Percentiles rank a stretch among this genome's conserved stretches.
These are phyloP conservation scores for Suhomyces sp. DNA, from an alignment of 805 yeast genomes.

Conservation along the genomic window DNA sequence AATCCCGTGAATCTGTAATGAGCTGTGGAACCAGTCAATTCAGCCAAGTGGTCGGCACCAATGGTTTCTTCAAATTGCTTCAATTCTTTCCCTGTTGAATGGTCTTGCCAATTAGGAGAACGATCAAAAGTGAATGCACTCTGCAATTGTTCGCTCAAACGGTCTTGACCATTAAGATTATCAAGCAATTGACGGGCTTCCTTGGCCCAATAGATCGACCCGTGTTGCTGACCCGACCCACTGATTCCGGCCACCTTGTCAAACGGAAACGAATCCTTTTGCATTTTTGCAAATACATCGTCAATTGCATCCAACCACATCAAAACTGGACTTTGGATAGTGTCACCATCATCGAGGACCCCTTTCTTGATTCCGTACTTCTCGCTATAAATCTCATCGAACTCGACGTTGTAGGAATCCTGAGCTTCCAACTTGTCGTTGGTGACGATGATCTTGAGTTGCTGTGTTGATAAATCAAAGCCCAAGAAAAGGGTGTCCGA, in stretches of 20 bases:
- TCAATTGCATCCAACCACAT: slow-evolving; percentile 91
- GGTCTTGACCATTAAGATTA: slow-evolving; percentile 26
- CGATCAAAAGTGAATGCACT: slow-evolving; percentile 58
- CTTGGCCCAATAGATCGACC: slow-evolving; percentile 77
- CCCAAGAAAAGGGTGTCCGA: slow-evolving; percentile 46
- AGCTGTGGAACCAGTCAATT: slow-evolving; percentile 79
- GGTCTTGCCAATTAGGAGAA: slow-evolving; percentile 96
- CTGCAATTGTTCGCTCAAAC: slow-evolving; percentile 40
- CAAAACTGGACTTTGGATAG: slow-evolving; percentile 75
- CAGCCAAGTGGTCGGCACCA: slow-evolving; percentile 58
- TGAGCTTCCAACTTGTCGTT: slow-evolving; percentile 52
- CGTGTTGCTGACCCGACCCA: slow-evolving; percentile 93
- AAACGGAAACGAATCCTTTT: slow-evolving; percentile 54
- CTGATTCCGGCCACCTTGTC: slow-evolving; percentile 60
- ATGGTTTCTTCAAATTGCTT: slow-evolving; percentile 61
- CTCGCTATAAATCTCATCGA: slow-evolving; percentile 60
- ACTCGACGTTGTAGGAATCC: slow-evolving; percentile 63
- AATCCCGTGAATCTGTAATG: slow-evolving; percentile 90
- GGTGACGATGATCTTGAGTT: slow-evolving; percentile 72
- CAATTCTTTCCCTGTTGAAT: slow-evolving; percentile 74
- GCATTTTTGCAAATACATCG: slow-evolving; percentile 53
- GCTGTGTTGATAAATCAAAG: slow-evolving; percentile 88
- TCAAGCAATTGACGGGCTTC: slow-evolving; percentile 44
- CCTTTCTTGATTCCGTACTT: slow-evolving; percentile 71
- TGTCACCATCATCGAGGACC: slow-evolving; percentile 55